Evolutionary conservation across 2,329 filamentous ascomycete genomes (phyloP).

Genomic region (Claviceps maximensis): DNA sequence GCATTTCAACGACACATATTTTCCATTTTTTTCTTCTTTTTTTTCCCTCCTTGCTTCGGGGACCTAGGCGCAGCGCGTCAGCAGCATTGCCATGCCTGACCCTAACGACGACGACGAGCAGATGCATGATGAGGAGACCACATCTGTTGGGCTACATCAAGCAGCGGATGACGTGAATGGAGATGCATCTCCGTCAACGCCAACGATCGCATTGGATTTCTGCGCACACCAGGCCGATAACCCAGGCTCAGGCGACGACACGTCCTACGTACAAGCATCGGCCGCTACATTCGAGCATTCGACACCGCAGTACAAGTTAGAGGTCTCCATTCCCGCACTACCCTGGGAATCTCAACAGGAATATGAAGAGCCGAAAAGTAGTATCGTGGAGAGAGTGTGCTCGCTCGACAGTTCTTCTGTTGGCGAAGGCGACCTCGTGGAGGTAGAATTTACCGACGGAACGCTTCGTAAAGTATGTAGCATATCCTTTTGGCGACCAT

Average conservation of each 20-base stretch:
- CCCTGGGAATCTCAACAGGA: constrained; percentile 13
- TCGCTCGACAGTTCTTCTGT: constrained; percentile 15
- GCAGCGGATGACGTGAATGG: background rate
- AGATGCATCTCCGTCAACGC: background rate
- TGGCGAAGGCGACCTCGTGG: constrained; percentile 17
- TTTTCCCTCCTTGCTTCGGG: no score
- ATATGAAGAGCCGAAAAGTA: constrained; percentile 21
- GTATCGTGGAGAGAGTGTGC: constrained; percentile 24
- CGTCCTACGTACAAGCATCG: background rate
- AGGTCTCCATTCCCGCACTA: constrained; percentile 19
- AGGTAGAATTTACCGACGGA: constrained; percentile 33
- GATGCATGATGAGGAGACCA: constrained; percentile 10
- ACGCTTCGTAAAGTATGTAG: constrained; percentile 26
- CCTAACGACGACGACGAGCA: constrained; percentile 2
- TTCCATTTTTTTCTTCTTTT: background rate
- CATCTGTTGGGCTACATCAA: background rate
- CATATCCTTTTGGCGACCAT: background rate
- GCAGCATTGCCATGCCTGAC: background rate
- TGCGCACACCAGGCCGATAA: background rate
- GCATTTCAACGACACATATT: background rate
- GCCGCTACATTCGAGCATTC: background rate
- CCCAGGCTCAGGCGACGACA: background rate
- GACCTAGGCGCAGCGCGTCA: background rate
- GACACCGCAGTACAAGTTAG: constrained; percentile 8
- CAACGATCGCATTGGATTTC: constrained; percentile 9